These are phyloP conservation scores for Fonsecaea erecta DNA, from an alignment of 2,329 filamentous ascomycete species.

Conservation along the genomic window DNA sequence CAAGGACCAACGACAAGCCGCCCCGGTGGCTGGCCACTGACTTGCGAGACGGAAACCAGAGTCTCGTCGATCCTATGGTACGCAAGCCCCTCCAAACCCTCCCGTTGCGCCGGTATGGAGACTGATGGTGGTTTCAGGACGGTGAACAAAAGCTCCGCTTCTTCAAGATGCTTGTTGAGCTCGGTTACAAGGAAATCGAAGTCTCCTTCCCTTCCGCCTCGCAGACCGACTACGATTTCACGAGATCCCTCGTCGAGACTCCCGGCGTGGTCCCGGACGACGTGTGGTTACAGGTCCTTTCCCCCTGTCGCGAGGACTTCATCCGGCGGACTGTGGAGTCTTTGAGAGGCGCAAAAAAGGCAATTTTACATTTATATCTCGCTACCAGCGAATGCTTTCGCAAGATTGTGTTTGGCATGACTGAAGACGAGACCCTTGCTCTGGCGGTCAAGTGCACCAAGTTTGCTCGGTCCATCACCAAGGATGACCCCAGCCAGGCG, in stretches of 20 bases:
- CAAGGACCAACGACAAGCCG: slow-evolving; percentile 78
- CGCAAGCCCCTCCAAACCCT: slow-evolving; percentile 37
- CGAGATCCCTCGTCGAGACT: slow-evolving; percentile 80
- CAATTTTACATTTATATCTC: slow-evolving; percentile 92
- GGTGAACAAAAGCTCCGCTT: slow-evolving; percentile 93
- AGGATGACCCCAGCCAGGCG: slow-evolving; percentile 66
- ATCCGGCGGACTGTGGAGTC: slow-evolving; percentile 89
- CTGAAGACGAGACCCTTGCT: slow-evolving; percentile 78
- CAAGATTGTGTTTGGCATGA: slow-evolving; percentile 84
- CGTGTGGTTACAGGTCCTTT: slow-evolving; percentile 88
- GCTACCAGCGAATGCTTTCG: slow-evolving; percentile 97
- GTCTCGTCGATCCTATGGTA: slow-evolving; percentile 90
- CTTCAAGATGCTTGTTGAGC: slow-evolving; percentile 89
- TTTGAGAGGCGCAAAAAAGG: slow-evolving; percentile 86
- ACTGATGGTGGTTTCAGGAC: slow-evolving; percentile 60
- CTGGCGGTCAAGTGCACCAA: slow-evolving; percentile 85
- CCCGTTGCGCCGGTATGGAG: not conserved
- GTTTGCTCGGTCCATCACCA: slow-evolving; percentile 86
- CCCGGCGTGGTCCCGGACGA: slow-evolving; percentile 83
- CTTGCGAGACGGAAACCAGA: slow-evolving; percentile 91
- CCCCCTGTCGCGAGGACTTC: slow-evolving; percentile 88
- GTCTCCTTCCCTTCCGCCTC: slow-evolving; percentile 94
- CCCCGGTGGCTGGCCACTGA: slow-evolving; percentile 91
- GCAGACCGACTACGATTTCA: slow-evolving; percentile 96
- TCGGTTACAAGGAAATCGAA: slow-evolving; percentile 98